A percentile compares a stretch with the other conserved stretches of the same genome.
Conservation (phyloP, 495 filamentous ascomycete genomes). For the Ascodesmis nigricans region DNA sequence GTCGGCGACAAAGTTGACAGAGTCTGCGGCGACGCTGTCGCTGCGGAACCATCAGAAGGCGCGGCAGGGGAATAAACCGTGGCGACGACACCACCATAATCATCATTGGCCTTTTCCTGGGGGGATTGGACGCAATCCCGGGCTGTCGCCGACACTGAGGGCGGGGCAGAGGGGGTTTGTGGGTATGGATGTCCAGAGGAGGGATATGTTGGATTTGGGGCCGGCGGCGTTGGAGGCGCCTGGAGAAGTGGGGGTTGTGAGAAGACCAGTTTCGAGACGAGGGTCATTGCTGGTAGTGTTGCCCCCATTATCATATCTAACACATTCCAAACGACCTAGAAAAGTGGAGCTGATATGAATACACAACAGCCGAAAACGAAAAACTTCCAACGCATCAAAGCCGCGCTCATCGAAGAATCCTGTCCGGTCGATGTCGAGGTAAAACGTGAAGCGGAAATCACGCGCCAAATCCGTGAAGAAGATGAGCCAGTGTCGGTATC, state of each 20-base stretch:
- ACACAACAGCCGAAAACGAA: constrained; percentile 97
- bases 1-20: constrained; percentile 8
- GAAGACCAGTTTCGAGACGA: constrained; percentile 55
- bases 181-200: too few species aligned
- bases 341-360: too few species aligned
- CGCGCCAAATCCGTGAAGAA: constrained; percentile 69
- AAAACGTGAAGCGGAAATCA: constrained; percentile 78
- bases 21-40: constrained; percentile 18
- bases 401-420: constrained; percentile 68
- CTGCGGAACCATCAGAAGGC: constrained; percentile 21
- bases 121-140: too few species aligned
- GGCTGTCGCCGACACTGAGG: too few species aligned
- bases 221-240: constrained; percentile 47
- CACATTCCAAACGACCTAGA: constrained; percentile 10
- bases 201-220: constrained; percentile 69
- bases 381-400: constrained; percentile 76
- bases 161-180: too few species aligned
- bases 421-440: constrained; percentile 73
- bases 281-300: constrained; percentile 63
- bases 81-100: not conserved
- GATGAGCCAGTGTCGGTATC: too few species aligned
- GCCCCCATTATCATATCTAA: not conserved
- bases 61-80: constrained; percentile 6
- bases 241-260: constrained; percentile 59
- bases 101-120: too few species aligned